Evolutionary conservation across 2,329 filamentous ascomycete genomes (phyloP).

Genomic region (Botrytis fragariae): DNA sequence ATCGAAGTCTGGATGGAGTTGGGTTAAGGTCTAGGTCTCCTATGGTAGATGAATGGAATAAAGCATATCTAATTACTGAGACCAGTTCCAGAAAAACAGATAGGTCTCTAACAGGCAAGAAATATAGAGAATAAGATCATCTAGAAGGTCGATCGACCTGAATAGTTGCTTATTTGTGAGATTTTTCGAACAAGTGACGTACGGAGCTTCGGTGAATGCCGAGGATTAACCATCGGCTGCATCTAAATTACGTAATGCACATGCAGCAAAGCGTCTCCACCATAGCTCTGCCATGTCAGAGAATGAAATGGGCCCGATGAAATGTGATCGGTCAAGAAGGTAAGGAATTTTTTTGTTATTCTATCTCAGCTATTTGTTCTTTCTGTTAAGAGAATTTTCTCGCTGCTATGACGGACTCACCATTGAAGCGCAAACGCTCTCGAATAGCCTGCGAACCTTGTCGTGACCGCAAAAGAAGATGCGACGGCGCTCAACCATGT

Average conservation of each 20-base stretch:
- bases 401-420: not conserved
- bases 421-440: slow-evolving; percentile 12
- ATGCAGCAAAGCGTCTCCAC: not conserved
- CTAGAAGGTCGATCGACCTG: not conserved
- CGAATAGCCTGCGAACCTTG: slow-evolving; percentile 18
- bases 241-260: not conserved
- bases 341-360: not conserved
- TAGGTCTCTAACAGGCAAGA: too few relatives aligned
- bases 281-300: not conserved
- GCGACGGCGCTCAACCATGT: slow-evolving; percentile 12
- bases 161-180: not conserved
- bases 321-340: not conserved
- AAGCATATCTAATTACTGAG: too few relatives aligned
- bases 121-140: not conserved
- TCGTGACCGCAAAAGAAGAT: slow-evolving; percentile 16
- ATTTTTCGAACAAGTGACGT: not conserved
- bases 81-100: not conserved
- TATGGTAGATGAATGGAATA: not conserved
- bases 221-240: not conserved
- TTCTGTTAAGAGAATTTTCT: not conserved
- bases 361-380: not conserved
- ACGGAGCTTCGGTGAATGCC: not conserved
- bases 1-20: not conserved
- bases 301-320: not conserved
- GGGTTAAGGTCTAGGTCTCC: not conserved